These are phyloP conservation scores for Globisporangium radiosum DNA, from an alignment of 352 stramenopile species.

Conservation along the genomic window DNA sequence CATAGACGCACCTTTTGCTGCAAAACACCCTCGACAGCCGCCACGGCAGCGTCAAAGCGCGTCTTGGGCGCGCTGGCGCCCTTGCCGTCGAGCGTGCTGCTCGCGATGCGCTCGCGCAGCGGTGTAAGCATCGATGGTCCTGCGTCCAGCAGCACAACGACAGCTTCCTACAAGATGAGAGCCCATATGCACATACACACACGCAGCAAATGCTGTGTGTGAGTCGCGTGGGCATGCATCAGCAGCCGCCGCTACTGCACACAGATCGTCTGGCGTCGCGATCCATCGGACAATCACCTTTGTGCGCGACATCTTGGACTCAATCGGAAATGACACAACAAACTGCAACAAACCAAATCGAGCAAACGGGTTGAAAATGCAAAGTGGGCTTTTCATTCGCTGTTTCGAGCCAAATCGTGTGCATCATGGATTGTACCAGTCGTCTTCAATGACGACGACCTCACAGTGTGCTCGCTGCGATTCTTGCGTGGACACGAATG, in stretches of 20 bases:
- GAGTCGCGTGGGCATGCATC: neutral
- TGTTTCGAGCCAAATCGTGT: too few relatives aligned
- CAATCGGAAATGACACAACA: too few relatives aligned
- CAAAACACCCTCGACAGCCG: conserved; percentile 50
- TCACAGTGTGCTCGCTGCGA: too few relatives aligned
- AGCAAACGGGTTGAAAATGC: too few relatives aligned
- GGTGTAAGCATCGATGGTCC: conserved; percentile 53
- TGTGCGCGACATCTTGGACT: neutral
- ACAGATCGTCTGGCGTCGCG: neutral
- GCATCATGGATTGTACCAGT: too few relatives aligned
- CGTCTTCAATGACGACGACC: neutral
- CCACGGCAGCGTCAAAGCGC: conserved; percentile 53
- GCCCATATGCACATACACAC: conserved; percentile 1
- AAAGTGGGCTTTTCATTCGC: too few relatives aligned
- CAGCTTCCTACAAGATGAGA: conserved; percentile 36
- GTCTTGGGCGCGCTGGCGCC: conserved; percentile 23
- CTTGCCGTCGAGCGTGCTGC: conserved; percentile 6
- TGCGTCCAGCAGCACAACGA: conserved; percentile 61
- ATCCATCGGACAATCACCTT: neutral
- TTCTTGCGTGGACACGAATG: neutral
- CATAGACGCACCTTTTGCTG: conserved; percentile 49
- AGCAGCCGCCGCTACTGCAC: neutral
- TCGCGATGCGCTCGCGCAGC: conserved; percentile 32
- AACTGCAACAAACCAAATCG: neutral
- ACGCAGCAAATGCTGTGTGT: neutral